These are phyloP conservation scores for Phtheirospermum japonicum DNA, from an alignment of 257 asterid genomes.

Conservation along the genomic window DNA sequence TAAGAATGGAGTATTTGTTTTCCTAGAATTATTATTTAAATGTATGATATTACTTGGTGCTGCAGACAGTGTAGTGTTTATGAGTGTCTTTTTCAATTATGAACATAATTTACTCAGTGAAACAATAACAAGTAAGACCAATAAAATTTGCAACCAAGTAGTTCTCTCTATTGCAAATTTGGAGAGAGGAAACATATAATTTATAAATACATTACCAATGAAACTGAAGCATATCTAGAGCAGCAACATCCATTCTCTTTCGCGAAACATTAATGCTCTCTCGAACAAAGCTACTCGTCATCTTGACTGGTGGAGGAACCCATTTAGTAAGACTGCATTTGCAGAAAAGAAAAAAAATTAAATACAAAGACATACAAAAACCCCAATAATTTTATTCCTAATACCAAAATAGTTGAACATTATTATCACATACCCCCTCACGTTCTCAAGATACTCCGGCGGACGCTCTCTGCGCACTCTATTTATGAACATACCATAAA, in stretches of 20 bases:
- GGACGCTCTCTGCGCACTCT: conserved; percentile 96
- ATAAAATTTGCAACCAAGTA: neutral
- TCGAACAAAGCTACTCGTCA: conserved; percentile 77
- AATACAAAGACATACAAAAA: neutral
- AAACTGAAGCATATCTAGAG: conserved; percentile 98
- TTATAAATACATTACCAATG: conserved; percentile 59
- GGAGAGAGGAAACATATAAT: conserved; percentile 2
- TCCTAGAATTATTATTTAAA: too few species aligned
- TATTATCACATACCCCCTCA: conserved; percentile 66
- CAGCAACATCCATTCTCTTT: conserved; percentile 89
- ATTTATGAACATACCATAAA: conserved; percentile 84
- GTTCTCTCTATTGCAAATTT: conserved; percentile 1
- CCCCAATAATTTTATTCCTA: neutral
- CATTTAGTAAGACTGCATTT: conserved; percentile 84
- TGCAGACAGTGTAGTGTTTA: too few species aligned
- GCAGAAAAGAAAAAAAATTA: conserved; percentile 19
- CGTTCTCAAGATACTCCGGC: conserved; percentile 78
- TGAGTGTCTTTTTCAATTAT: neutral
- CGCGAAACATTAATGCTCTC: conserved; percentile 76
- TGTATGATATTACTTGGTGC: too few species aligned
- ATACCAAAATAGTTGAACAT: neutral
- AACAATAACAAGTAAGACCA: neutral
- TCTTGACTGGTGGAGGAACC: conserved; percentile 99
- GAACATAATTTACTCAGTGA: conserved; percentile 5
- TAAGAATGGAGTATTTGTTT: neutral